Base-by-base conservation (phyloP, 139 green algal genomes). In the Trebouxia sp. region DNA sequence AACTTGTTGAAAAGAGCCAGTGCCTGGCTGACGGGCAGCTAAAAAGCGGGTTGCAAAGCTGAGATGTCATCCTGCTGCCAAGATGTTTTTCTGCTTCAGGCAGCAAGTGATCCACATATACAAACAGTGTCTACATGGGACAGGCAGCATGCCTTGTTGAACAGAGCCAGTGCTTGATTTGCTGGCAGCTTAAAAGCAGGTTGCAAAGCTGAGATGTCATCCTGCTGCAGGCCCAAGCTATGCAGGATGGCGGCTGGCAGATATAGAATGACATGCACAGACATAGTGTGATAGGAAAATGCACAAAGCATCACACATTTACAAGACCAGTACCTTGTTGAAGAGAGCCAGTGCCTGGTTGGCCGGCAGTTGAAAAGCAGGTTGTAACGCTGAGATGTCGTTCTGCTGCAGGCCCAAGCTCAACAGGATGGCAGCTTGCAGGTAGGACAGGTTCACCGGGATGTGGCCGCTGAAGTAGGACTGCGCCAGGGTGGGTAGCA, bases 321-420 rank as follows among this genome's bases (percentile, higher is more conserved):
- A n/a, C 9, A 20, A 51, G 20, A 37, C 15, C 30, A 7, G 20
- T 32, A 84, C 83, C 84, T 99, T 99, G 89, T 95, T 97, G 87
- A 98, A 99, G 55, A 99, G 91, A 32, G 96, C 96, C 72, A 98
- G 84, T n/a, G 95, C 84, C 86, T 96, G 92, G 41, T 90, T 93
- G 48, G 80, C 65, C 6, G 95, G 96, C 83, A 98, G 92, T 62
- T 83, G 81, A 38, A 99, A 87, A 28, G 72, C 76, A 62, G 83
- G 81, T 55, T 93, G 88, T 28, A 94, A 65, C 84, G 20, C 81
- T 85, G 39, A 91, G 38, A 81, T 79, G 41, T 93, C 65, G 24
- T 84, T 85, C 78, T 89, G 85, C 85, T 97, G 93, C 62, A 97
- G 86, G 14, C 93, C 93, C 24, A 97, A 47, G 0, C 41, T 74